Base-by-base conservation (phyloP, 2,329 filamentous ascomycete genomes). In the Colletotrichum tamarilloi region DNA sequence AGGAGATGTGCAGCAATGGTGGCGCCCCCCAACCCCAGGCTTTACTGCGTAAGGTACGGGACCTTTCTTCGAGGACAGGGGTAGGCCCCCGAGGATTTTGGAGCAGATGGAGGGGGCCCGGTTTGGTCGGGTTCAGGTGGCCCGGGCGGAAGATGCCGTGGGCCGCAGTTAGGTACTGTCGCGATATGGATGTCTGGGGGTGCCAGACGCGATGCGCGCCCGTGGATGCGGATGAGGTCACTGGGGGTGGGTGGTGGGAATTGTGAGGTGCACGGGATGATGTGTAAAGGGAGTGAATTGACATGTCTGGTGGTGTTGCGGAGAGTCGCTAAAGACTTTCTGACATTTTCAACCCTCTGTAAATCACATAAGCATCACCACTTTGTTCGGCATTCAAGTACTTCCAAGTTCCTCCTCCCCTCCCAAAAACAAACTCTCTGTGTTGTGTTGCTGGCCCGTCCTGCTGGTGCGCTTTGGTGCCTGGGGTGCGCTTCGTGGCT, bases 91-190 rank as follows among this genome's bases (percentile, higher is more conserved):
- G 55, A 62, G 55, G 35, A 42, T 73, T 70, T 73, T 73, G 60
- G 42, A 42, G 38, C 38, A 42, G 38, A 42, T 42, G 38, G 38
- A 12, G 70, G 67, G 62, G 28, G 65, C 46, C 46, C 66, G 46
- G 56, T 38, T 58, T 49, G 66, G 66, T 56, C 66, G 49, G 67
- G 53, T 42, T 46, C 38, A 56, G 69, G 56, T 70, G 67, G 70
- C 67, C 67, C 67, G 60, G 70, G 67, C 70, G 70, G 70, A 62
- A 65, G 63, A 70, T 73, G 67, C 70, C 70, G 70, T 70, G 70
- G 70, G 67, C 60, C 70, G 53, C 67, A 53, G 70, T 67, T 60
- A 72, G 38, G 38, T 42, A 42, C 38, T 35, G 55, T 69, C 66
- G 66, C 70, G 67, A 73, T 42, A 42, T 42, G 38, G 38, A 42